Conservation (phyloP, 169 alveolate genomes). For the Cryptosporidium viatorum region DNA sequence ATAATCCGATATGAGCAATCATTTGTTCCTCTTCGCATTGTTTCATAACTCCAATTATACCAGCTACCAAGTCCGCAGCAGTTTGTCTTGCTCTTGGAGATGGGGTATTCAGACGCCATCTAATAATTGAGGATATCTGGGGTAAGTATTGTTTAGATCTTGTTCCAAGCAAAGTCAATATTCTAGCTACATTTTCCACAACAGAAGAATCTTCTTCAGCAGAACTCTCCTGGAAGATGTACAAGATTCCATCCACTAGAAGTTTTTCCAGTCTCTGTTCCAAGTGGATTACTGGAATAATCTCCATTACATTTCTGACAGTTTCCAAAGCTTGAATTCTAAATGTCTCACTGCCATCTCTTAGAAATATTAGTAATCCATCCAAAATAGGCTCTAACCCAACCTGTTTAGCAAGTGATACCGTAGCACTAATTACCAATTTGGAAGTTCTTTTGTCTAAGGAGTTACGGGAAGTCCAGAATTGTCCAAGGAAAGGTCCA, state of each 20-base stretch:
- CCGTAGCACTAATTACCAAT: constrained; percentile 97
- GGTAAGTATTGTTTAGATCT: constrained; percentile 97
- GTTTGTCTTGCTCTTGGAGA: constrained; percentile 97
- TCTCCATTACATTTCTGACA: constrained; percentile 92
- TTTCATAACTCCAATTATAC: constrained; percentile 96
- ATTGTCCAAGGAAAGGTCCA: constrained; percentile 95
- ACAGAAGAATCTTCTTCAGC: constrained; percentile 95
- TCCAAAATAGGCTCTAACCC: constrained; percentile 85
- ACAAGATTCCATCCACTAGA: constrained; percentile 97
- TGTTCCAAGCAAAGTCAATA: constrained; percentile 95
- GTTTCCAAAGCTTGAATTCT: constrained; percentile 98
- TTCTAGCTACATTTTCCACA: constrained; percentile 96
- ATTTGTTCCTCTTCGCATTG: constrained; percentile 97
- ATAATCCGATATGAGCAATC: constrained; percentile 97
- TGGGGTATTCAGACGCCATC: constrained; percentile 96
- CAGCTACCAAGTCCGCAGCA: constrained; percentile 98
- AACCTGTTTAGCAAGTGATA: constrained; percentile 96
- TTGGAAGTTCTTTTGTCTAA: constrained; percentile 94
- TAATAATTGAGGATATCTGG: constrained; percentile 96
- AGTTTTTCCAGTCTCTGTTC: constrained; percentile 96
- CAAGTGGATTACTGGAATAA: constrained; percentile 94
- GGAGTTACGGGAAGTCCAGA: constrained; percentile 94
- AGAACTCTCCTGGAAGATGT: constrained; percentile 96
- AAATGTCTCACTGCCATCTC: constrained; percentile 92
- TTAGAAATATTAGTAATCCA: constrained; percentile 90